These are phyloP conservation scores for Colletotrichum sp. DNA, from an alignment of 2,329 filamentous ascomycete genomes.

Conservation along the genomic window DNA sequence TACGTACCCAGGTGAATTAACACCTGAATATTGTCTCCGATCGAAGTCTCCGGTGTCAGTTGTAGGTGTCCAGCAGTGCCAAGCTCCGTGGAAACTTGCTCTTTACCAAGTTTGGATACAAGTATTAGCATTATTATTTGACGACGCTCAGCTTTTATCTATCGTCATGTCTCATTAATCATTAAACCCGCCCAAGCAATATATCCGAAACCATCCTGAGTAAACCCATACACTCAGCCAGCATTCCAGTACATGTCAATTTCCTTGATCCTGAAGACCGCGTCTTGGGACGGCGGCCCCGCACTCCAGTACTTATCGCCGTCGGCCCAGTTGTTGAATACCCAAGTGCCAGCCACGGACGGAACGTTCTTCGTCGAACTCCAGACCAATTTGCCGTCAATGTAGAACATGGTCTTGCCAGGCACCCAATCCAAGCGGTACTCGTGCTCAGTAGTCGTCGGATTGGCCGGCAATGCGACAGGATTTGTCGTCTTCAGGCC, in stretches of 20 bases:
- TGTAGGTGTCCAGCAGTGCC: accelerated
- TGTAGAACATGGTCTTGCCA: conserved; percentile 25
- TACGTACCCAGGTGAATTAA: too few species aligned
- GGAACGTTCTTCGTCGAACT: conserved; percentile 29
- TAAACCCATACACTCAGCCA: not conserved
- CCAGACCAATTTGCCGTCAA: conserved; percentile 29
- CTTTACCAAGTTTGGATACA: too few species aligned
- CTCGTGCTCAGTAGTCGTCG: conserved; percentile 30
- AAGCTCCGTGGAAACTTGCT: not conserved
- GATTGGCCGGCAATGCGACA: conserved; percentile 21
- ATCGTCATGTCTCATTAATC: not conserved
- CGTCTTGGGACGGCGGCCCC: conserved; percentile 28
- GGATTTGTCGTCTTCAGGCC: conserved; percentile 10
- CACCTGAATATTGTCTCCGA: too few species aligned
- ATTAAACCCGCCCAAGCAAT: not conserved
- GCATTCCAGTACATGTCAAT: conserved; percentile 29
- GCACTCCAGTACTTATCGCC: conserved; percentile 30
- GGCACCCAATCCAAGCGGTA: conserved; percentile 33
- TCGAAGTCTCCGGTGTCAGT: too few species aligned
- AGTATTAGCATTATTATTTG: not conserved
- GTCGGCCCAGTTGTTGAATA: conserved; percentile 35
- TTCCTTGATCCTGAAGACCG: conserved; percentile 18
- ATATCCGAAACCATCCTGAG: not conserved
- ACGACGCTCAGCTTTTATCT: not conserved
- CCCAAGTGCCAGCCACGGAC: conserved; percentile 25